Evolutionary conservation across 1,284 basidiomycete species (phyloP).

Genomic region (Ustilago hordei): DNA sequence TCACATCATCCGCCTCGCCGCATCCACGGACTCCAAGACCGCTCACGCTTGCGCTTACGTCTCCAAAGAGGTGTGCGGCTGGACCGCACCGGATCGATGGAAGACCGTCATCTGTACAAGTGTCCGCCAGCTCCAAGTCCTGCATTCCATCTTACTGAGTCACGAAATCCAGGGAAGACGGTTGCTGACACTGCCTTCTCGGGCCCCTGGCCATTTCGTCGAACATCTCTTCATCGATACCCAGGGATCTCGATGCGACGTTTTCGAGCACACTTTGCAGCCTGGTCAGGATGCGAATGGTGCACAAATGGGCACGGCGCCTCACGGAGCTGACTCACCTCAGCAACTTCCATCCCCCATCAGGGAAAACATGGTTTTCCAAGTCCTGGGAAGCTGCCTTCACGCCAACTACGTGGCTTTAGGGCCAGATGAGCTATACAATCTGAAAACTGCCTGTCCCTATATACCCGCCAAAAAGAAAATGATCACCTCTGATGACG

Average conservation of each 20-base stretch:
- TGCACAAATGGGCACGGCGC: background rate
- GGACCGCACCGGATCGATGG: slow-evolving; percentile 50
- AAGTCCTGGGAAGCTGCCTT: slow-evolving; percentile 8
- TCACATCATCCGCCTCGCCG: slow-evolving; percentile 42
- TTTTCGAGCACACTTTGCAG: no score
- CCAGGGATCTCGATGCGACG: background rate
- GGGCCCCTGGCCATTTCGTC: slow-evolving; percentile 21
- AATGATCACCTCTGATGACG: slow-evolving; percentile 17
- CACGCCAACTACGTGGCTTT: slow-evolving; percentile 35
- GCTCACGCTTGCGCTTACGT: slow-evolving; percentile 51
- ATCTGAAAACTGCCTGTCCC: background rate
- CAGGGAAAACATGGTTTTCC: no score
- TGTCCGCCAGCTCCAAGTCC: slow-evolving; percentile 4
- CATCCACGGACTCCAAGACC: slow-evolving; percentile 31
- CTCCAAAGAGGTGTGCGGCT: slow-evolving; percentile 45
- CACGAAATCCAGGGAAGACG: background rate
- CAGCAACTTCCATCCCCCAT: background rate
- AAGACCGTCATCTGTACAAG: slow-evolving; percentile 35
- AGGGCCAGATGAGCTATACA: slow-evolving; percentile 2
- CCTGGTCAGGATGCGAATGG: no score
- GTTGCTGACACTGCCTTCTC: slow-evolving; percentile 7
- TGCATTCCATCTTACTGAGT: background rate
- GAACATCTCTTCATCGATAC: slow-evolving; percentile 51
- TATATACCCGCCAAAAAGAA: slow-evolving; percentile 6
- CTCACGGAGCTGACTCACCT: no score